Base-by-base conservation (phyloP, 1,284 basidiomycete species). In the Ganoderma resinaceum region DNA sequence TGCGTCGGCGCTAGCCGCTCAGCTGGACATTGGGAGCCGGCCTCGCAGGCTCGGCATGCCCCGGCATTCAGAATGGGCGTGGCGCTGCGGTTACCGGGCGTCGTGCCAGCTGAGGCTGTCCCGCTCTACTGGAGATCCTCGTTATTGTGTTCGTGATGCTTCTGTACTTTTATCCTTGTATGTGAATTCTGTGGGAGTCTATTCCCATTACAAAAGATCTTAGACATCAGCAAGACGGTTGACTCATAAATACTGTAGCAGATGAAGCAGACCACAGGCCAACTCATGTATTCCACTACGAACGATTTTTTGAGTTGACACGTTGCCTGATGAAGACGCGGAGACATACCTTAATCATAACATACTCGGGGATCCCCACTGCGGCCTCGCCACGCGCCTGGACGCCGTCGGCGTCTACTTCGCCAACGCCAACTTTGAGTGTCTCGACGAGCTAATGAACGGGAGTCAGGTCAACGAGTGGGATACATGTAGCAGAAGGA, bases 31-130 rank as follows among this genome's bases (percentile, higher is more conserved):
- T 61, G 59, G 59, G 59, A 40, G 59, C 59, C 38, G 37, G 59
- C 59, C 38, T 61, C 38, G 59, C 59, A 26, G 23, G 59, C 59
- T 61, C 38, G 59, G 59, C 59, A 61, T 12, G 59, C 59, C 59
- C 59, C 59, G 59, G 38, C 59, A 61, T 31, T 61, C 59, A 61
- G n/a, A n/a, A n/a, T n/a, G n/a, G n/a, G n/a, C n/a, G n/a, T n/a
- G n/a, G n/a, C n/a, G n/a, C n/a, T 38, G 37, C 37, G 37, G 37
- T 38, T 38, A 8, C 37, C 37, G 14, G 37, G 14, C 37, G 2
- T 38, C 37, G 1, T 12, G 5, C 7, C 6, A 38, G 37, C 4
- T 38, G 4, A 11, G 9, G 37, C 37, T 38, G 37, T 38, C 5
- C 11, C 37, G 37, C 37, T 38, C 37, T 38, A 38, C 9, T 1